Percentiles rank a stretch among this genome's conserved stretches.
Conservation (phyloP, 1,139 yeast species). For the Suhomyces bokatorum region DNA sequence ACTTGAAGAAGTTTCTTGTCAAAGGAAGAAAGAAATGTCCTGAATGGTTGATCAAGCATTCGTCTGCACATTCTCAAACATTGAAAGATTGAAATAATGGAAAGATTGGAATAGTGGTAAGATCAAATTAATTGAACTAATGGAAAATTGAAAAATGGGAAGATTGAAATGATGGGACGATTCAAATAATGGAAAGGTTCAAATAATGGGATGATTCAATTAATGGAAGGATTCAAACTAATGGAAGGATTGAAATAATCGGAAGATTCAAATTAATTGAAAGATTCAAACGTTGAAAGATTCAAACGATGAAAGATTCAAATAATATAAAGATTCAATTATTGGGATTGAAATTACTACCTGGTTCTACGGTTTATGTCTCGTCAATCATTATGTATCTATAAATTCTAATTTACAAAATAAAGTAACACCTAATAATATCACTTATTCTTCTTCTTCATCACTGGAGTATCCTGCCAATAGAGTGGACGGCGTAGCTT, state of each 20-base stretch:
- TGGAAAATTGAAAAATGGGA: too few species aligned
- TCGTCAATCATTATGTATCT: constrained; percentile 4
- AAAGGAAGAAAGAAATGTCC: constrained; percentile 53
- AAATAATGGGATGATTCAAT: too few species aligned
- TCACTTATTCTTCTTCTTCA: constrained; percentile 13
- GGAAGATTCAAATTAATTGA: too few species aligned
- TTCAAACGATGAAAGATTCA: constrained; percentile 17
- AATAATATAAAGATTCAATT: too few species aligned
- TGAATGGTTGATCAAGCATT: constrained; percentile 47
- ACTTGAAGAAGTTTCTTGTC: constrained; percentile 51
- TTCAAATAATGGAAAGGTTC: constrained; percentile 19
- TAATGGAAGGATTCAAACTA: too few species aligned
- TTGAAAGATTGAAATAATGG: constrained; percentile 15
- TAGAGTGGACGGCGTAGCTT: constrained; percentile 4
- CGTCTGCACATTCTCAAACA: constrained; percentile 20
- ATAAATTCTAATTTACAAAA: not conserved
- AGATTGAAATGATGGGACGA: constrained; percentile 14
- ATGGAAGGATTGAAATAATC: constrained; percentile 15
- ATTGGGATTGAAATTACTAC: constrained; percentile 13
- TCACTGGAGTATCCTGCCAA: constrained; percentile 19
- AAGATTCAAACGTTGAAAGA: constrained; percentile 17
- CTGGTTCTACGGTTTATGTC: not conserved
- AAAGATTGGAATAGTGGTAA: constrained; percentile 14
- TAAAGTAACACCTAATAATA: too few species aligned
- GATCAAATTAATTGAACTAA: too few species aligned